phyloP scores from a whole-genome alignment of 1,284 basidiomycete species.

The Trichosporon inkin region DNA sequence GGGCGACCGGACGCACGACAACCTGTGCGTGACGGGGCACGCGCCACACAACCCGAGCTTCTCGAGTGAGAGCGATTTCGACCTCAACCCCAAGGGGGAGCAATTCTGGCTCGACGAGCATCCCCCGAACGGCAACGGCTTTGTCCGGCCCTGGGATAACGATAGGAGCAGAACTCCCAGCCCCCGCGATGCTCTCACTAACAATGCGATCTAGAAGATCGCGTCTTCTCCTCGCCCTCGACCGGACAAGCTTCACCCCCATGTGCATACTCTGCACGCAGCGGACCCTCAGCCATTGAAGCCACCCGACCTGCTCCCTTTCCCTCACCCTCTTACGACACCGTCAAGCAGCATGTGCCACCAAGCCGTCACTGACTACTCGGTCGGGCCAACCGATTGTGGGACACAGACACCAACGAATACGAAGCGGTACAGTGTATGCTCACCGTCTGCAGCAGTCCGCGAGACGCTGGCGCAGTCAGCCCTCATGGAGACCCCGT shows the following conservation, averaged over 20 bases:
- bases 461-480: not conserved
- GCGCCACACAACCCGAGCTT: constrained; percentile 16
- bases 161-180: constrained; percentile 17
- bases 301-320: no score
- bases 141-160: constrained; percentile 14
- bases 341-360: not conserved
- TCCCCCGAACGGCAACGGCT: constrained; percentile 11
- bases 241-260: not conserved
- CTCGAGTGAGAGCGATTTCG: constrained; percentile 27
- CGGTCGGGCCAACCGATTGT: not conserved
- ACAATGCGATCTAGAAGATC: constrained; percentile 2
- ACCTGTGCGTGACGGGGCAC: constrained; percentile 6
- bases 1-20: not conserved
- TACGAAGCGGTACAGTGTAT: not conserved
- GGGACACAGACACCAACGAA: not conserved
- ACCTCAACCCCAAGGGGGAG: constrained; percentile 20
- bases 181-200: constrained; percentile 15
- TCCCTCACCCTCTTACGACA: not conserved
- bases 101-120: constrained; percentile 30
- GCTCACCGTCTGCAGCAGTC: not conserved
- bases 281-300: not conserved
- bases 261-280: not conserved
- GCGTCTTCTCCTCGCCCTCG: not conserved
- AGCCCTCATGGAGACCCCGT: not conserved
- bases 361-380: not conserved